These are phyloP conservation scores for Myxozyma udenii DNA, from an alignment of 805 yeast genomes.

Conservation along the genomic window DNA sequence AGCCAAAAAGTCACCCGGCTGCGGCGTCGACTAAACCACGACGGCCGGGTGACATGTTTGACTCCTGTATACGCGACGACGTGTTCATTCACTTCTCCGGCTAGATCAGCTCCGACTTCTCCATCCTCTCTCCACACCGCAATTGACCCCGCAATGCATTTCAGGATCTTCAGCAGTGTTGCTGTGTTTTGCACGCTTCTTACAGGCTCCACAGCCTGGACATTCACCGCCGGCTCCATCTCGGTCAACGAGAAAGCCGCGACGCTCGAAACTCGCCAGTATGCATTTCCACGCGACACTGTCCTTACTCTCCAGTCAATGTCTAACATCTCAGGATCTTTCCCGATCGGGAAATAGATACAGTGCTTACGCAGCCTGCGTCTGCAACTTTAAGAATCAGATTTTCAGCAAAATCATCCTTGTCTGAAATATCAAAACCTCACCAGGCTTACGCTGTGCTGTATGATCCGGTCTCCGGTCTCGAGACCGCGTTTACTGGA, in stretches of 20 bases:
- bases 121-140: background rate
- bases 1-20: too few relatives aligned
- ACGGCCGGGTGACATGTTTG: too few relatives aligned
- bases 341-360: too few relatives aligned
- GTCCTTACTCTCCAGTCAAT: background rate
- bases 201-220: slow-evolving; percentile 17
- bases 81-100: background rate
- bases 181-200: background rate
- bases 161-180: background rate
- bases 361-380: slow-evolving; percentile 9
- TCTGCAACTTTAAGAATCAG: slow-evolving; percentile 18
- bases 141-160: background rate
- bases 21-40: too few relatives aligned
- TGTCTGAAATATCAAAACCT: slow-evolving; percentile 14
- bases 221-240: slow-evolving; percentile 23
- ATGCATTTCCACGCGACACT: background rate
- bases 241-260: slow-evolving; percentile 27
- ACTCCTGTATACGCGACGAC: too few relatives aligned
- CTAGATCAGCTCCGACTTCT: background rate
- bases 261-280: slow-evolving; percentile 19
- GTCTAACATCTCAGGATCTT: background rate
- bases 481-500: slow-evolving; percentile 35
- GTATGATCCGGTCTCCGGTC: slow-evolving; percentile 30
- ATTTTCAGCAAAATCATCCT: slow-evolving; percentile 2
- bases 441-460: slow-evolving; percentile 35